These are phyloP conservation scores for Calonectria crousiana DNA, from an alignment of 2,329 filamentous ascomycete genomes.

Conservation along the genomic window DNA sequence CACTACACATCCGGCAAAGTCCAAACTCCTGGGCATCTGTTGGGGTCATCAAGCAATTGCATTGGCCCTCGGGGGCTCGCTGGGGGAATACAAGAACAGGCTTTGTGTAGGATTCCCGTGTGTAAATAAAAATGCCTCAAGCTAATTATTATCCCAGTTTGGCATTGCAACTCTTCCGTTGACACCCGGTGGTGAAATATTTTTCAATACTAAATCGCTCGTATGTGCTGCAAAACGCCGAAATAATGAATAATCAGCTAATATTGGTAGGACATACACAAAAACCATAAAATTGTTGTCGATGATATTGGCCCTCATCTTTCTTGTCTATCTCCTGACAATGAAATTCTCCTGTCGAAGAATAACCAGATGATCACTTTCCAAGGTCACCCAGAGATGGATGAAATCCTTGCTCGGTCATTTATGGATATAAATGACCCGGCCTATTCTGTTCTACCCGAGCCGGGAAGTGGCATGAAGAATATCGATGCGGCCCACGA, in stretches of 20 bases:
- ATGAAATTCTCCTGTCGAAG: background rate
- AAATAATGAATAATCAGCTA: background rate
- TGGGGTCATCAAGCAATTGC: conserved; percentile 1
- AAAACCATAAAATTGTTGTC: background rate
- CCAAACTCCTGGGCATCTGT: background rate
- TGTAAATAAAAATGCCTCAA: background rate
- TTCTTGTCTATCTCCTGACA: background rate
- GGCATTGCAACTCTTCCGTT: background rate
- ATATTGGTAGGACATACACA: background rate
- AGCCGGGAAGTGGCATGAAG: background rate
- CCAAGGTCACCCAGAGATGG: background rate
- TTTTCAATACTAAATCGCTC: background rate
- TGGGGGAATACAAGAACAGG: background rate
- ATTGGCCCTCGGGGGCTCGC: background rate
- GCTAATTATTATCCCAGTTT: background rate
- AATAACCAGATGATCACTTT: background rate
- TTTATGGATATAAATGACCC: background rate
- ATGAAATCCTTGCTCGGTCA: background rate
- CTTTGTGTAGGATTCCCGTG: background rate
- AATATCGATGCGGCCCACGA: background rate
- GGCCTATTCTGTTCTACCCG: background rate
- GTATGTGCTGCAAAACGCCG: background rate
- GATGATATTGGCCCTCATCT: background rate
- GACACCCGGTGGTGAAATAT: background rate
- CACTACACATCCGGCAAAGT: background rate